Evolutionary conservation across 192 early-diverging fungal species (phyloP).

Genomic region (Umbelopsis isabellina): DNA sequence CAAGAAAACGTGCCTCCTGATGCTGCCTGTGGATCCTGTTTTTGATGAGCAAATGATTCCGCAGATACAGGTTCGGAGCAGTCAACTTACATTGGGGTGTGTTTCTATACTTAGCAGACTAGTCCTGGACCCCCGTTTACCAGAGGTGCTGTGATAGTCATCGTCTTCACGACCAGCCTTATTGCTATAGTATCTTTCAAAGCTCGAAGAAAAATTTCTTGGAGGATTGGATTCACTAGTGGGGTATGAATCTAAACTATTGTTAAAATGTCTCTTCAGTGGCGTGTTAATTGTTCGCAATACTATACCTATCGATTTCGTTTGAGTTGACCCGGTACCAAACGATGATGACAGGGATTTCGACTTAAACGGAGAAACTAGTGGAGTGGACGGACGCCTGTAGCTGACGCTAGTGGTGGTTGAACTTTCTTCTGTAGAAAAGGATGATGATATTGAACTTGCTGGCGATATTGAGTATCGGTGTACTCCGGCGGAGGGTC

Average conservation of each 20-base stretch:
- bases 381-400: conserved; percentile 17
- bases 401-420: background rate
- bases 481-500: background rate
- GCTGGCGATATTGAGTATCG: background rate
- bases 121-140: background rate
- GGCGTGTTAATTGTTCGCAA: background rate
- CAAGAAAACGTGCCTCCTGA: background rate
- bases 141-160: background rate
- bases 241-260: background rate
- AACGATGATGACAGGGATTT: conserved; percentile 37
- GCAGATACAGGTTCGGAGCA: background rate
- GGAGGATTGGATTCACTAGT: background rate
- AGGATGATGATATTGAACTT: conserved; percentile 6
- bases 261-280: background rate
- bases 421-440: background rate
- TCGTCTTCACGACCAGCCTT: conserved; percentile 6
- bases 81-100: conserved; percentile 4
- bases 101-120: conserved; percentile 8
- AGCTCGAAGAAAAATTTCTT: conserved; percentile 35
- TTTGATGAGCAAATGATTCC: background rate
- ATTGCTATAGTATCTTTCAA: conserved; percentile 26
- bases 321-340: conserved; percentile 27
- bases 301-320: conserved; percentile 30
- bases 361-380: conserved; percentile 40
- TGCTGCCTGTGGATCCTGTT: background rate